A percentile compares a stretch with the other conserved stretches of the same genome.
These are phyloP conservation scores for Cryptococcus sp. DNA, from an alignment of 1,284 basidiomycete genomes.

Conservation along the genomic window DNA sequence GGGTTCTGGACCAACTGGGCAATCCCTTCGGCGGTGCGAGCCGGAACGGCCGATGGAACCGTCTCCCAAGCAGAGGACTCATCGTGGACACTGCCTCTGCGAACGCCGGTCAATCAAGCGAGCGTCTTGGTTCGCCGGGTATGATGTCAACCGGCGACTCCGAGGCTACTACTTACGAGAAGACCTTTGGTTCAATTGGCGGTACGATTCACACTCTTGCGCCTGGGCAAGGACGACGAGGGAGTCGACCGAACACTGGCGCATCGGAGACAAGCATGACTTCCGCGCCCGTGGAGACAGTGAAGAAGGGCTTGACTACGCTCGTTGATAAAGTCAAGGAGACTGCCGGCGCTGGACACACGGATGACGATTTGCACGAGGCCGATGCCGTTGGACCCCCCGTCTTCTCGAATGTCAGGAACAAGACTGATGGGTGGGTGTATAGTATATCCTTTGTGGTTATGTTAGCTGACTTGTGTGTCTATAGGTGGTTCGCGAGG, in stretches of 20 bases:
- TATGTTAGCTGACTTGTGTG: background rate
- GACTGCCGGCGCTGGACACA: slow-evolving; percentile 1
- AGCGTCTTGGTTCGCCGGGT: slow-evolving; percentile 10
- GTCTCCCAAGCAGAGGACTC: slow-evolving; percentile 18
- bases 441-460: background rate
- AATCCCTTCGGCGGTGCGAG: slow-evolving; percentile 19
- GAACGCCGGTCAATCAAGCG: slow-evolving; percentile 2
- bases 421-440: slow-evolving; percentile 44
- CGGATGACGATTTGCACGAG: background rate
- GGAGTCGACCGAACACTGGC: slow-evolving; percentile 14
- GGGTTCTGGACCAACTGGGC: slow-evolving; percentile 12
- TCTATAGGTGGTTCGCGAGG: slow-evolving; percentile 33
- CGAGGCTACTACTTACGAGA: slow-evolving; percentile 10
- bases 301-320: slow-evolving; percentile 24
- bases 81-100: slow-evolving; percentile 20
- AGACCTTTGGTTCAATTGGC: slow-evolving; percentile 10
- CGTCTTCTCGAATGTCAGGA: slow-evolving; percentile 35
- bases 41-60: slow-evolving; percentile 17
- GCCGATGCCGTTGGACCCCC: slow-evolving; percentile 30
- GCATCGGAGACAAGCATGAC: slow-evolving; percentile 7
- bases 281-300: slow-evolving; percentile 12
- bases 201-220: slow-evolving; percentile 9
- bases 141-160: slow-evolving; percentile 14
- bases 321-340: slow-evolving; percentile 19
- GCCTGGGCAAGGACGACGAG: slow-evolving; percentile 2